Evolutionary conservation across 2,329 filamentous ascomycete species (phyloP), one percentile per base, ranked within the genome.

Genomic region (Neonectria hederae): DNA sequence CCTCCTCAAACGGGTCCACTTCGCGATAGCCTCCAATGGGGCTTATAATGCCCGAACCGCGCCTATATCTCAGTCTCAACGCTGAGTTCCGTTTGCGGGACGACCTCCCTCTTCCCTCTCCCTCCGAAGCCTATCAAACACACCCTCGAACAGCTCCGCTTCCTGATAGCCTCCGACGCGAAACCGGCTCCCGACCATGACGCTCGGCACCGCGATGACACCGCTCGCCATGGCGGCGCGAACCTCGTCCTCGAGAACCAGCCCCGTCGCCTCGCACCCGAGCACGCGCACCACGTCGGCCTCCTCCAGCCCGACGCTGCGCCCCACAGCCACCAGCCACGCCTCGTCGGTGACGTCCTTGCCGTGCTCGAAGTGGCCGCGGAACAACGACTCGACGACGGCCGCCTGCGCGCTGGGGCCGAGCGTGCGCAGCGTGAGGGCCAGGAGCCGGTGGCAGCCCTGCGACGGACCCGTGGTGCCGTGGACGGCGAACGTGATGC

Each of bases 141-240:
- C 76, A 65, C 86, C 83, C 71, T 90, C 79, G 76, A 94, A 93
- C 0, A 89, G 83, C 48, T 83, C 83, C 3, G 86, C 82, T 63
- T 90, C 87, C 80, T 94, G 90, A 59, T 89, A 91, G 1, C 92
- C 92, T 9, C 89, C 88, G 19, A 95, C 82, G 67, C 89, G 85
- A 77, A 88, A 93, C 72, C 82, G 81, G 1, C 84, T 87, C 74
- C 93, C 90, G 54, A 95, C 84, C 2, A 88, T 89, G 72, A 92
- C 92, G 70, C 90, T 89, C 17, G 92, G 92, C 69, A 94, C 91
- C 0, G 91, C 92, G 61, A 82, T 83, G 57, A 94, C 79, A 7
- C 76, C 77, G 5, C 71, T 66, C 11, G 70, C 65, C 24, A 70
- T 70, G 45, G 78, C 76, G 8, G 51, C 65, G 46, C 72, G 58